Base-by-base conservation (phyloP, 2,329 filamentous ascomycete species). In the Cytospora piceicola region DNA sequence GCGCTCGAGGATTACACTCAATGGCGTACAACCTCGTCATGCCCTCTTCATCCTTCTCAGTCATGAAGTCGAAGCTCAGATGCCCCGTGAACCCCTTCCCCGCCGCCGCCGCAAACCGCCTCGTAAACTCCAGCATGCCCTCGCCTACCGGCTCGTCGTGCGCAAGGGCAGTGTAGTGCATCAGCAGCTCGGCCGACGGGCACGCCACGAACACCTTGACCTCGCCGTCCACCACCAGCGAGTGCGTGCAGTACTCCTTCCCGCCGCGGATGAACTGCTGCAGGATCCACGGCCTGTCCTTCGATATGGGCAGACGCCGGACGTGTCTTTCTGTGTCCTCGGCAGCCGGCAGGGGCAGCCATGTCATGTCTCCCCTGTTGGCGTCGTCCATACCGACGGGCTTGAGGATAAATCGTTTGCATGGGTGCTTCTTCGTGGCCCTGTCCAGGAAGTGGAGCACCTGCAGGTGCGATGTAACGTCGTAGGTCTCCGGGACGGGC, bases 191-290 rank as follows among this genome's bases (percentile, higher is more conserved):
- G 0, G 81, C 79, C 0, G 85, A 88, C 2, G 85, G 85, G 71
- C 90, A 92, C 0, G 89, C 86, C 8, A 87, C 84, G 69, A 93
- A 92, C 0, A 84, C 85, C 58, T 83, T 84, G 20, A 94, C 83
- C 39, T 83, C 75, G 1, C 90, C 90, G 0, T 80, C 77, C n/a
- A 93, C 80, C 4, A 93, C 77, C 3, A 93, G 79, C 0, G 89
- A 78, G 70, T 93, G 90, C 0, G 90, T 92, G 75, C 88, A 91
- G 73, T 88, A 93, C 73, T 93, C 90, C 0, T 81, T 79, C 0
- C 85, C 83, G 0, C 82, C 80, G 0, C 71, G 65, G 68, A 91
- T 85, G 73, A 84, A 91, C 72, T 92, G 86, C 72, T 94, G 90
- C 29, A 93, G 73, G 66, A 92, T 81, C 83, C 88, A 92, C 0